phyloP scores from a whole-genome alignment of 2,329 filamentous ascomycete species.

The Pseudocercospora pini-densiflorae region DNA sequence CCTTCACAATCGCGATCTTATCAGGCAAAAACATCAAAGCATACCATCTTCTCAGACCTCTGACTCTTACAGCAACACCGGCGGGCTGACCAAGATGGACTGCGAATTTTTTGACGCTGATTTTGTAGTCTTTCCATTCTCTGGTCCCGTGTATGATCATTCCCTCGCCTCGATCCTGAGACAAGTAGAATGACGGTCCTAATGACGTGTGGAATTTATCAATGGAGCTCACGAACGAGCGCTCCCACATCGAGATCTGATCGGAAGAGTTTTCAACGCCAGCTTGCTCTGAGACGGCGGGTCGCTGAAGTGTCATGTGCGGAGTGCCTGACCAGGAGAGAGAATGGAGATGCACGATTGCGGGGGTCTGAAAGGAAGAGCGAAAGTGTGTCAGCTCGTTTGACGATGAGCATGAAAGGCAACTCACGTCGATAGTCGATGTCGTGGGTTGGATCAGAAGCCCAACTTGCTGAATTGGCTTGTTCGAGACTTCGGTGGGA shows the following conservation, averaged over 20 bases:
- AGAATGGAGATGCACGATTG: background rate
- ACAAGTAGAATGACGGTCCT: background rate
- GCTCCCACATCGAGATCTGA: background rate
- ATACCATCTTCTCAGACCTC: constrained; percentile 10
- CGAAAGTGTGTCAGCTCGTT: too few species aligned
- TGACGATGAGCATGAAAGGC: too few species aligned
- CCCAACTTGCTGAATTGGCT: constrained; percentile 1
- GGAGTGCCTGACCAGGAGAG: constrained; percentile 3
- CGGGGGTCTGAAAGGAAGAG: too few species aligned
- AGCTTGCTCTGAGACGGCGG: background rate
- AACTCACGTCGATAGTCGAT: too few species aligned
- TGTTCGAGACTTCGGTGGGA: background rate
- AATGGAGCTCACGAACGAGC: background rate
- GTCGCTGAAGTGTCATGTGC: background rate
- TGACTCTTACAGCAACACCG: background rate
- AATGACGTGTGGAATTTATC: constrained; percentile 1
- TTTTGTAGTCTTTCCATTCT: constrained; percentile 1
- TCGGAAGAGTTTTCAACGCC: background rate
- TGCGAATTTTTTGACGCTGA: background rate
- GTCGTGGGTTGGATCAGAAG: background rate
- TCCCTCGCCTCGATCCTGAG: constrained; percentile 3
- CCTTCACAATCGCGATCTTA: background rate
- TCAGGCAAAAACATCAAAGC: background rate
- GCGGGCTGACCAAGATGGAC: background rate
- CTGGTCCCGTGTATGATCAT: background rate